Base-by-base conservation (phyloP, 139 green algal genomes). In the Micractinium conductrix region DNA sequence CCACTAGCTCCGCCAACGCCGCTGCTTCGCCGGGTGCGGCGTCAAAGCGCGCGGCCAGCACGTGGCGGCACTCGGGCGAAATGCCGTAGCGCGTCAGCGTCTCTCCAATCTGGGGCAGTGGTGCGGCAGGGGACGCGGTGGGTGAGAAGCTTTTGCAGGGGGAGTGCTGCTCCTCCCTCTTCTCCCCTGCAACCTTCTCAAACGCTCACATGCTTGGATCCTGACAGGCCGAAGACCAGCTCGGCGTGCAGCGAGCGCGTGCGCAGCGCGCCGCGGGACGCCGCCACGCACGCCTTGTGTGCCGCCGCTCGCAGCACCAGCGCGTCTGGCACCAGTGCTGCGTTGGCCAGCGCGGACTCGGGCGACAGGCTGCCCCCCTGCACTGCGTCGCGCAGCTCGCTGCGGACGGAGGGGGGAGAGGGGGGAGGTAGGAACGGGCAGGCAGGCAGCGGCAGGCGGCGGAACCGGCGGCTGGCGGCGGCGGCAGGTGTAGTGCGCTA, bases 11-110 rank as follows among this genome's bases (percentile, higher is more conserved):
- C 17, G 7, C n/a, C 17, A 91, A 30, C 19, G 35, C 44, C 26
- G 55, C 79, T 38, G 93, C 88, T 28, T 95, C 85, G 1, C 88
- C 83, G 12, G 78, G 58, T 8, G 84, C 84, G 2, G 90, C 92
- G 72, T 95, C 87, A 78, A 95, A 94, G 3, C 87, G 74, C 4
- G 90, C 92, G 14, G 90, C 78, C 65, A 95, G 85, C 42, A 95
- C 28, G 28, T 88, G 48, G 16, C 37, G 80, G 26, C 72, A 89
- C 16, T 70, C 82, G 6, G 92, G 87, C 19, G 74, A 85, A 5
- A 95, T 73, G n/a, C 92, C 92, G 83, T 89, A 93, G 12, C 88
- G 88, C 69, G 87, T 89, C 16, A 95, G 76, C 4, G 88, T 90
- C 78, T 93, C 84, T 2, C 55, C 87, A 48, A 95, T 92, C 91